Evolutionary conservation across 148 eudicot species (phyloP), one percentile per base, ranked within the genome.

Genomic region (Hydrangea macrophylla): DNA sequence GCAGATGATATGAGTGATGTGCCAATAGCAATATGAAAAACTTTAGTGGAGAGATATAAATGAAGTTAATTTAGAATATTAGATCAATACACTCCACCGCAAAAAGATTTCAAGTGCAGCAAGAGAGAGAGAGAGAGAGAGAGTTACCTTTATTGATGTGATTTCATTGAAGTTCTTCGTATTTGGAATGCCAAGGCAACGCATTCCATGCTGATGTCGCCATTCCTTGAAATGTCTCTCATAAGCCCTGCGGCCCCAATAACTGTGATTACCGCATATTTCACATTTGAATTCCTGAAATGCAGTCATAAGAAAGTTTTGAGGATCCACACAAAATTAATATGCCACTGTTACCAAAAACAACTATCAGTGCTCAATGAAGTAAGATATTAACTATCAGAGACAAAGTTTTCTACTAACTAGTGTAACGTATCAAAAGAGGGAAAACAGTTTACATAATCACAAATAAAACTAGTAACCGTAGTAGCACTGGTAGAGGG

Each of bases 191-290:
- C 99, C 99, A 50, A 94, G 92, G 64, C 99, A 89, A 44, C 99
- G 90, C 99, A 94, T 94, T 57, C 99, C 99, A 78, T 94, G 95
- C 56, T 94, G 99, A 75, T 94, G 99, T 73, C 92, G 85, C 86
- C 85, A 88, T 83, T 94, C 99, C 84, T 94, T 94, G 70, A 94
- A 94, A 74, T 94, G 99, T 30, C 99, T 83, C 79, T 94, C 99
- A 59, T 85, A 94, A 23, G 99, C 99, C 76, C 99, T 85, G 42
- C 99, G 97, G 40, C 99, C 99, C 93, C 96, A 88, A 55, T 94
- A 94, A 77, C 96, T 94, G 48, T 90, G 89, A 79, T 88, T 94
- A 30, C 98, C 97, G 75, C 99, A 94, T 58, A 94, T 94, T 81
- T 94, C 97, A 72, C 99, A 94, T 73, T 88, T 94, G 75, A 94